Evolutionary conservation across 2,329 filamentous ascomycete species (phyloP), one percentile per base, ranked within the genome.

Genomic region (Penicillium italicum): DNA sequence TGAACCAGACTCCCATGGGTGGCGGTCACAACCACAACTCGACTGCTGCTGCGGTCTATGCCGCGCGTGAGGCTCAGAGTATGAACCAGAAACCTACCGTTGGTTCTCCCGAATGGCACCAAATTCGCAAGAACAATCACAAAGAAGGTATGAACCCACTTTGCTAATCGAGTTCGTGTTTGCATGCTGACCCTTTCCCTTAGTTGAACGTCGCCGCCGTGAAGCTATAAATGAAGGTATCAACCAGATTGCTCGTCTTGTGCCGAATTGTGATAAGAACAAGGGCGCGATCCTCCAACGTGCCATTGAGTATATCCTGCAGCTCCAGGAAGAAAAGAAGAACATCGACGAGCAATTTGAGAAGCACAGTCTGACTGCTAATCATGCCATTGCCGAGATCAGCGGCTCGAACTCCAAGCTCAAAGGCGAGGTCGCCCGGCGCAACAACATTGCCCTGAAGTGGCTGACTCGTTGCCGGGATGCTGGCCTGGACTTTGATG

Each of bases 171-270:
- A 9, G 5, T 11, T n/a, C 4, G 0, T 18, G 7, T 16, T 11
- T 33, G 44, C 8, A 22, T 11, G 2, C 33, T 65, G 71, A 67
- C 5, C 26, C n/a, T 16, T 18, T 20, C 4, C 33, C 12, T 74
- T 52, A 97, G 94, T 99, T 59, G 94, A 99, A 77, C 91, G 94
- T 58, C 90, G 94, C 56, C 91, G 94, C 42, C 90, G 94, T 61
- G 94, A 99, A 76, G 97, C 94, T 0, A 99, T 99, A 73, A 99
- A 99, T 64, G 94, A 99, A 76, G 94, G 94, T 47, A 99, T 99
- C 66, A 97, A 97, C 69, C 94, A 97, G 74, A 84, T 99, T 30
- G 90, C 93, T 64, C 97, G 97, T 78, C 96, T 99, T 63, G 94
- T 99, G 0, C 94, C 94, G 0, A 91, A 91, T 14, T 97, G 93